Evolutionary conservation across 1,284 basidiomycete species (phyloP), one percentile per base, ranked within the genome.

Genomic region (Puccinia novopanici): DNA sequence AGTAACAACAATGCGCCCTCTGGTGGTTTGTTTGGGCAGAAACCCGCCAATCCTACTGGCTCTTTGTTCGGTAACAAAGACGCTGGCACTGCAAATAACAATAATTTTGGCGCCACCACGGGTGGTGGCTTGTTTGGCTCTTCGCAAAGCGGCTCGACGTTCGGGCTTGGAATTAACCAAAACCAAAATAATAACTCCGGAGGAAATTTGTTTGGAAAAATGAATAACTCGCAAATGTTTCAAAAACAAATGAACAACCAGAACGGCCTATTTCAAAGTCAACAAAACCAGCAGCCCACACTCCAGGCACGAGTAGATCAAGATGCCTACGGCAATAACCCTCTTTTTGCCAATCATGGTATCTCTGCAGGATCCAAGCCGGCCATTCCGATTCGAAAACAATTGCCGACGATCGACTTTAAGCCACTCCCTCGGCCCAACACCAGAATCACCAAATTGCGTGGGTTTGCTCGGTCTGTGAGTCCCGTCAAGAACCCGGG

Each of bases 241-340:
- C 54, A 45, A 54, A 74, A 48, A 42, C 78, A 74, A 30, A 61
- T 63, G 48, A 34, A 48, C 50, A 68, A 48, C n/a, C 57, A 73
- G 40, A 80, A 80, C 54, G 63, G 71, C 55, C 37, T 80, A 12
- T 80, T 80, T 50, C 72, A 79, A 15, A 73, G 71, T 74, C 78
- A 80, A 73, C 78, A 73, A 81, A 84, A 84, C 65, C 84, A 84
- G 75, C 85, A 84, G 81, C 85, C 84, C 75, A 82, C 80, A 45
- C 87, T 95, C 77, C 92, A 90, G 17, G 92, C 93, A 0, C 94
- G 93, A 13, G 93, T 98, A 84, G 91, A 92, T 68, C 91, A 94
- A 85, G 89, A 89, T 84, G 95, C 96, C 0, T 95, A 98, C 85
- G 92, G 92, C 59, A 89, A 90, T 81, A 94, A 93, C 84, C 87